Conservation (phyloP, 108 stramenopile genomes). For the Cyclotella baltica region DNA sequence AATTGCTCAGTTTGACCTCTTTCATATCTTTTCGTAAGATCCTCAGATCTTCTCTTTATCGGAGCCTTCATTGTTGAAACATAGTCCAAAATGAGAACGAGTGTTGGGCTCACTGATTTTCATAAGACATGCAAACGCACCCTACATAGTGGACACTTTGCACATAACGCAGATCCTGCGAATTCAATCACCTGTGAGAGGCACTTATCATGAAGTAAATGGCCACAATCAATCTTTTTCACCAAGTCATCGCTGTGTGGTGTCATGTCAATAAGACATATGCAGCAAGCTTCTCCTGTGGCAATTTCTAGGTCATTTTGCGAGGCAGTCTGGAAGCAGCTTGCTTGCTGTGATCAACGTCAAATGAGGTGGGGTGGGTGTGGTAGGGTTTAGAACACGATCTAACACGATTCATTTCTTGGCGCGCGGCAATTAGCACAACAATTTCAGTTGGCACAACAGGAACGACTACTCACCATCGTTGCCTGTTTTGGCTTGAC, state of each 20-base stretch:
- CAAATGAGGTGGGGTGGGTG: no score
- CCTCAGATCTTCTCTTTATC: not conserved
- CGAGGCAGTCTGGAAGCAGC: no score
- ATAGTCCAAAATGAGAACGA: not conserved
- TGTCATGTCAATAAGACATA: slow-evolving; percentile 4
- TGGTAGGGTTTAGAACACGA: no score
- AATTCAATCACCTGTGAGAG: not conserved
- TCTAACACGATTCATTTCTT: no score
- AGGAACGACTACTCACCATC: no score
- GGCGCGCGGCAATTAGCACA: no score
- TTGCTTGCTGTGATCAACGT: no score
- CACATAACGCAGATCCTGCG: not conserved
- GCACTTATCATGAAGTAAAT: slow-evolving; percentile 7
- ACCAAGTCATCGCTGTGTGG: not conserved
- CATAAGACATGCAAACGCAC: not conserved
- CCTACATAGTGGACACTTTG: slow-evolving; percentile 16
- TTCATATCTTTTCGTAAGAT: not conserved
- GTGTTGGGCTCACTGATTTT: not conserved
- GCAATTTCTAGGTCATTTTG: no score
- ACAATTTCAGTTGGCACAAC: no score
- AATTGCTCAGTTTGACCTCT: not conserved
- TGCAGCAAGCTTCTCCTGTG: not conserved
- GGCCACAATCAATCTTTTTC: not conserved
- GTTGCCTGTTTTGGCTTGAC: no score
- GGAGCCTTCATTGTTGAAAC: not conserved